These are phyloP conservation scores for Eucalyptus decipiens DNA, from an alignment of 345 rosid species.

Conservation along the genomic window DNA sequence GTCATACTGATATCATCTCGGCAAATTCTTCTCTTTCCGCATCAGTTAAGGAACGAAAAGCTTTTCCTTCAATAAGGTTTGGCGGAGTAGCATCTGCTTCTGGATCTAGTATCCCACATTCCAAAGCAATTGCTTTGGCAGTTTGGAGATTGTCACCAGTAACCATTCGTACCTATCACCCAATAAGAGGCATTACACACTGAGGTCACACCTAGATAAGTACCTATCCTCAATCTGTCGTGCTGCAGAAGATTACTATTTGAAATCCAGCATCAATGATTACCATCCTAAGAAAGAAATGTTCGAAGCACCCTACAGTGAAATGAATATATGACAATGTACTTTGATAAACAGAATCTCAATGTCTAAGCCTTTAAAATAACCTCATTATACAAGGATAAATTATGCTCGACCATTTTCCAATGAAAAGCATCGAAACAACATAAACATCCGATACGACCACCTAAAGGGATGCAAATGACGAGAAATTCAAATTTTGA, in stretches of 20 bases:
- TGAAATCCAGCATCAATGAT: neutral
- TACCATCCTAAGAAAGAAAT: neutral
- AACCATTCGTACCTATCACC: constrained; percentile 84
- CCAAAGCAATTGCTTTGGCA: constrained; percentile 93
- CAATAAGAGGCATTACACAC: neutral
- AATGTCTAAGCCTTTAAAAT: neutral
- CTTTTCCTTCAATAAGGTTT: constrained; percentile 75
- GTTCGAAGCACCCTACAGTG: neutral
- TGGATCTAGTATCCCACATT: constrained; percentile 77
- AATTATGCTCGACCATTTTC: neutral
- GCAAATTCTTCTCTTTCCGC: constrained; percentile 53
- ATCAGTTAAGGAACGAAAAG: constrained; percentile 64
- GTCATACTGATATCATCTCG: constrained; percentile 66
- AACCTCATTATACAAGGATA: neutral
- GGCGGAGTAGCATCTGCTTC: constrained; percentile 47
- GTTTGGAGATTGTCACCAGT: constrained; percentile 97
- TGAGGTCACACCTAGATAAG: neutral
- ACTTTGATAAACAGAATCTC: neutral
- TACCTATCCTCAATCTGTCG: neutral
- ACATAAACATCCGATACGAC: neutral
- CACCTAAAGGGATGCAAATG: neutral
- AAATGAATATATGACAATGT: neutral
- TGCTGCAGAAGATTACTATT: neutral
- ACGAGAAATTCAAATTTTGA: neutral
- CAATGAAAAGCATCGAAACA: neutral